Evolutionary conservation across 1,284 basidiomycete genomes (phyloP), one percentile per base, ranked within the genome.

Genomic region (Sporisorium graminicola): DNA sequence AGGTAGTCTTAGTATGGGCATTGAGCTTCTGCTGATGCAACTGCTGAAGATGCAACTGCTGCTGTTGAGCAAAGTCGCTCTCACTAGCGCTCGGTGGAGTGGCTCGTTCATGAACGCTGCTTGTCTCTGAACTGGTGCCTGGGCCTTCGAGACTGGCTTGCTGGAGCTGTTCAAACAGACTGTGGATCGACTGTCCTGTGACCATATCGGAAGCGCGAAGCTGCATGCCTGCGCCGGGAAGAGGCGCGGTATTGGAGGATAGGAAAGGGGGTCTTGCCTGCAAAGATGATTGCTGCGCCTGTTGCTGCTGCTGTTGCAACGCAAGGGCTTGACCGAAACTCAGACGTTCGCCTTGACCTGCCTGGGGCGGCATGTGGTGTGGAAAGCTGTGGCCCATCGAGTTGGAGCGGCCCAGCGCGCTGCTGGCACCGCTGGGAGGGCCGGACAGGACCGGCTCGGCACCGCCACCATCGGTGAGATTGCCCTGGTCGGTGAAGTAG

Each of bases 41-140:
- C 13, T 63, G 59, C 47, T 66, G 59, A 20, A 68, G 40, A 10
- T 59, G 64, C 42, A 64, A 67, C 31, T 63, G 64, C 33, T 66
- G 73, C 29, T 63, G 64, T 0, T 75, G 60, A 2, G 73, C 58
- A 33, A 65, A 12, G 56, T 75, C 67, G 61, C 56, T 61, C 22
- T 77, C 75, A 59, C 59, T 58, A 13, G 71, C 75, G 57, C 75
- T 77, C 2, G 66, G 65, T 12, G 75, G 71, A 13, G 70, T 73
- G 31, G 65, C 58, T 50, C 59, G 63, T 22, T 64, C 65, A 16
- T 60, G 61, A 6, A 67, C 40, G 54, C 70, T 74, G 63, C 75
- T 60, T 9, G 63, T 64, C 37, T 70, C 64, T n/a, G 75, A 74
- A 24, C 44, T 55, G 13, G 64, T 61, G n/a, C 63, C 44, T 8